A percentile compares a stretch with the other conserved stretches of the same genome.
phyloP scores from a whole-genome alignment of 1,284 basidiomycete genomes.

The Volvariella surrecta region DNA sequence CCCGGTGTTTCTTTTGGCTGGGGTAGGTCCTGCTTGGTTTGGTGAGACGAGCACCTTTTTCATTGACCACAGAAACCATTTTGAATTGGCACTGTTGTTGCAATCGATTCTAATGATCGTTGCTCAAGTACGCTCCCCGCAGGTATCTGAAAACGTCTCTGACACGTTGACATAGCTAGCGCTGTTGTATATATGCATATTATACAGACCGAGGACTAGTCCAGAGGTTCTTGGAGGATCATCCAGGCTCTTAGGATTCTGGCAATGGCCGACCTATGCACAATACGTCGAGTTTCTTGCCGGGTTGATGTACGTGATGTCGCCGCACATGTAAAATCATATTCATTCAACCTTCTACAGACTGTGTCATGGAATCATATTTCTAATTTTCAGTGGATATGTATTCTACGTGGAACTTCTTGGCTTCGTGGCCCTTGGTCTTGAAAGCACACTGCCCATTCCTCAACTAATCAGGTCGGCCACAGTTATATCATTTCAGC shows the following conservation, averaged over 20 bases:
- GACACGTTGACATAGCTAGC: slow-evolving; percentile 39
- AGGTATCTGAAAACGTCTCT: slow-evolving; percentile 1
- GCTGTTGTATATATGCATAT: slow-evolving; percentile 71
- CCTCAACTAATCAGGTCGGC: slow-evolving; percentile 64
- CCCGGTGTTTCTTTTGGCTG: slow-evolving; percentile 83
- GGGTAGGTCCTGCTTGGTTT: slow-evolving; percentile 28
- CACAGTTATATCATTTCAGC: slow-evolving; percentile 11
- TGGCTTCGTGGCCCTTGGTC: slow-evolving; percentile 71
- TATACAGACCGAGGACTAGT: slow-evolving; percentile 50
- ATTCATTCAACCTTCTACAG: slow-evolving; percentile 26
- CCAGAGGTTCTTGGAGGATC: slow-evolving; percentile 53
- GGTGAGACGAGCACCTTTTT: not conserved
- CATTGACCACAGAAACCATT: slow-evolving; percentile 37
- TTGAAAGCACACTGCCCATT: slow-evolving; percentile 78
- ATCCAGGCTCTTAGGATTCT: slow-evolving; percentile 68
- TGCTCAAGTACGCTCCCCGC: slow-evolving; percentile 45
- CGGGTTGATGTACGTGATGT: slow-evolving; percentile 58
- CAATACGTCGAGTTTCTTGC: slow-evolving; percentile 80
- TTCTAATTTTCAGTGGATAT: slow-evolving; percentile 66
- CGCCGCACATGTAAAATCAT: slow-evolving; percentile 7
- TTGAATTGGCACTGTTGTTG: slow-evolving; percentile 68
- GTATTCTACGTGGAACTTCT: slow-evolving; percentile 56
- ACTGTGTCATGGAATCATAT: slow-evolving; percentile 60
- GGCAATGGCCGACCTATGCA: slow-evolving; percentile 76
- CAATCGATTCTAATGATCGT: slow-evolving; percentile 79